Evolutionary conservation across 441 rosid genomes (phyloP).

Genomic region (Gossypium schwendimanii): DNA sequence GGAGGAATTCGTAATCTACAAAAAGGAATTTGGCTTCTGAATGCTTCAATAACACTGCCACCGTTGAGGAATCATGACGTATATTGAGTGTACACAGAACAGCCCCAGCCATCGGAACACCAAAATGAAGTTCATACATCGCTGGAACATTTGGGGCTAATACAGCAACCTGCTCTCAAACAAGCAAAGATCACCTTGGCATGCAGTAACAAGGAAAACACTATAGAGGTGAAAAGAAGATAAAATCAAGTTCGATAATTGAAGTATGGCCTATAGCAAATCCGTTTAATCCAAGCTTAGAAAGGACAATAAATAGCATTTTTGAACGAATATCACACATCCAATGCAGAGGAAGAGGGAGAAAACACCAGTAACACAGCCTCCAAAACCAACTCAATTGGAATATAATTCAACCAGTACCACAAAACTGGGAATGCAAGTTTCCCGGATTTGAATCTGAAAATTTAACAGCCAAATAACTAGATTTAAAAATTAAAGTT

Average conservation of each 20-base stretch:
- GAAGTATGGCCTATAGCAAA: not conserved
- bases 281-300: not conserved
- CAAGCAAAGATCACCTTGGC: not conserved
- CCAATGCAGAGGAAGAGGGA: not conserved
- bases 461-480: not conserved
- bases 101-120: constrained; percentile 80
- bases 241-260: not conserved
- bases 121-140: constrained; percentile 78
- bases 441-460: not conserved
- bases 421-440: not conserved
- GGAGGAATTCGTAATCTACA: constrained; percentile 60
- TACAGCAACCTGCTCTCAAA: constrained; percentile 53
- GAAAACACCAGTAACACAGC: not conserved
- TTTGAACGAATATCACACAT: not conserved
- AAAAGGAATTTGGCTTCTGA: constrained; percentile 59
- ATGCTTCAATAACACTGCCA: constrained; percentile 54
- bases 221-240: not conserved
- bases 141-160: constrained; percentile 77
- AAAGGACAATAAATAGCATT: not conserved
- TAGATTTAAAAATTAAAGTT: not conserved
- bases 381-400: not conserved
- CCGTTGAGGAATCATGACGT: constrained; percentile 59
- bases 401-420: not conserved
- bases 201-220: no score
- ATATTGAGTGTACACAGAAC: constrained; percentile 68